Evolutionary conservation across 257 asterid species (phyloP), one percentile per base, ranked within the genome.

Genomic region (Apocynum venetum): DNA sequence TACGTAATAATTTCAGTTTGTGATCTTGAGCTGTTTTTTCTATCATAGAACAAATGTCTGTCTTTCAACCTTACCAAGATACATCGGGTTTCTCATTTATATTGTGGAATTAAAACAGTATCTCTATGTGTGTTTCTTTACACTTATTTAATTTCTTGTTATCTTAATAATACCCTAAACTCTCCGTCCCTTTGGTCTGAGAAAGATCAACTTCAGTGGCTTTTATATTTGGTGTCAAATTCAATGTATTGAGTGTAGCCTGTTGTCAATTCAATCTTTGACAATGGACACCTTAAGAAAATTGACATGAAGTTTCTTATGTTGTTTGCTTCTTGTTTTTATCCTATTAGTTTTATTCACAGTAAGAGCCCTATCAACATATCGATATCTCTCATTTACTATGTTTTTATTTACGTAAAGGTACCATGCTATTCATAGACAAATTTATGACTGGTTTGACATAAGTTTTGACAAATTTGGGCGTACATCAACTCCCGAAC

Each of bases 401-500:
- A 15, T 46, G 11, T 31, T 70, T 38, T 20, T 15, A 35, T 47
- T 59, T 40, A 40, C 43, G 13, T 78, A 46, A 77, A 94, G 98
- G 85, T 95, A 91, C 71, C 90, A 92, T 83, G 93, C 91, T 1
- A 91, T 94, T 77, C 98, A 92, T 79, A 91, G 83, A 81, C 92
- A 84, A 47, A 96, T 94, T 6, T 94, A 94, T 59, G 65, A 92
- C 41, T 94, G 98, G 98, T 94, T 94, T 78, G 74, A 85, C 76
- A 94, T 94, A 83, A 89, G 91, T 78, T 92, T 94, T 43, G 97
- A 94, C 79, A 92, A 92, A 80, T 94, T 94, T 84, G 97, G 98
- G 17, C 94, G 98, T 63, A 94, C 98, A 6, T 94, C 97, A 70
- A 91, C 86, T 80, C 93, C 97, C 1, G 88, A 94, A 80, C 98